These are phyloP conservation scores for Trichocladium antarcticum DNA, from an alignment of 495 filamentous ascomycete species.

Conservation along the genomic window DNA sequence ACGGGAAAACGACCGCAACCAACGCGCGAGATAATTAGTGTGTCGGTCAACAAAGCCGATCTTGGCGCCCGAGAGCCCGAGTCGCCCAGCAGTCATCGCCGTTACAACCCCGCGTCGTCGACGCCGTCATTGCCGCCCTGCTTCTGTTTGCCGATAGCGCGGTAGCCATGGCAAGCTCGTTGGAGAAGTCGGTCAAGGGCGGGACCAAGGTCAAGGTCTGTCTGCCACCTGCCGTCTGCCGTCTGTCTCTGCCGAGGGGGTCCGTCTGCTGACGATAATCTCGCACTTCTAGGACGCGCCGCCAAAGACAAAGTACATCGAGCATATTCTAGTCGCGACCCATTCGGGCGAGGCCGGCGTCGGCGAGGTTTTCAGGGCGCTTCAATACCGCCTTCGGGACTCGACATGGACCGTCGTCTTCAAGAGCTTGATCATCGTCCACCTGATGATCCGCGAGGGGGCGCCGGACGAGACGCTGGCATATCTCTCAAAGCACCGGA, in stretches of 20 bases:
- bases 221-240: conserved; percentile 17
- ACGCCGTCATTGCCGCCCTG: background rate
- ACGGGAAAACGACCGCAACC: background rate
- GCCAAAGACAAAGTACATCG: conserved; percentile 98
- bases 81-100: background rate
- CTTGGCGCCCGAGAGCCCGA: background rate
- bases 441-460: conserved; percentile 95
- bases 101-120: background rate
- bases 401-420: conserved; percentile 96
- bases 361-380: conserved; percentile 84
- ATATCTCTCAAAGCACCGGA: conserved; percentile 73
- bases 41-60: background rate
- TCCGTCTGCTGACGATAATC: conserved; percentile 5
- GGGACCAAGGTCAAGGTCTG: conserved; percentile 87
- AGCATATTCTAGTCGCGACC: conserved; percentile 92
- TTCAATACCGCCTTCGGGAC: conserved; percentile 80
- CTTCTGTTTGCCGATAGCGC: conserved; percentile 4
- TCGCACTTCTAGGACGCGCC: conserved; percentile 60
- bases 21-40: background rate
- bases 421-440: conserved; percentile 89
- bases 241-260: background rate
- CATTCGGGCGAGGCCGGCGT: conserved; percentile 92
- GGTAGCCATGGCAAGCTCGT: conserved; percentile 60
- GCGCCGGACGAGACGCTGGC: conserved; percentile 78
- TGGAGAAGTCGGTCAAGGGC: conserved; percentile 89